These are phyloP conservation scores for Penicillium chermesinum DNA, from an alignment of 495 filamentous ascomycete species.

Conservation along the genomic window DNA sequence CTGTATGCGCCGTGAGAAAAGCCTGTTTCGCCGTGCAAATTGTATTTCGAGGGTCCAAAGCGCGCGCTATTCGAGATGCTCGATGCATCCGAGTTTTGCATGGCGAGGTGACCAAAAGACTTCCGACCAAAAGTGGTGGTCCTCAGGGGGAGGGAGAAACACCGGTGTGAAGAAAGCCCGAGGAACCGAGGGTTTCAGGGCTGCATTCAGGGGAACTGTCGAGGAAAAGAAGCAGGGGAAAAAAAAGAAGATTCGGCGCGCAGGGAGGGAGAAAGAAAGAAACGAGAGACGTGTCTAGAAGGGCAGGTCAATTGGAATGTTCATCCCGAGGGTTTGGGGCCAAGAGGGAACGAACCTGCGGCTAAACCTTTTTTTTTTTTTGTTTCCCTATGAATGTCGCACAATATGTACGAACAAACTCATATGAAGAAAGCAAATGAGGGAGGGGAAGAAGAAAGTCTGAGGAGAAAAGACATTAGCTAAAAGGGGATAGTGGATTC, in stretches of 20 bases:
- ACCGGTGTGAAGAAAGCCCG: not conserved
- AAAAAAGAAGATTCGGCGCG: conserved; percentile 3
- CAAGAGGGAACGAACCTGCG: conserved; percentile 14
- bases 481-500: conserved; percentile 23
- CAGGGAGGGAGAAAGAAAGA: not conserved
- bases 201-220: conserved; percentile 12
- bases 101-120: conserved; percentile 49
- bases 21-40: conserved; percentile 65
- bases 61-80: conserved; percentile 50
- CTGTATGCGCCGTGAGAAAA: conserved; percentile 89
- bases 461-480: conserved; percentile 23
- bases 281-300: conserved; percentile 25
- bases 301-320: conserved; percentile 34
- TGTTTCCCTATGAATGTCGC: conserved; percentile 25
- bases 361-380: conserved; percentile 19
- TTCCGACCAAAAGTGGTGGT: not conserved
- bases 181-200: not conserved
- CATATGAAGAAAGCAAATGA: not conserved
- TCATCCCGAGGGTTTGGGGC: conserved; percentile 11
- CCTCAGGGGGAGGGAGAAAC: not conserved
- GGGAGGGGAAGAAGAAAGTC: conserved; percentile 13
- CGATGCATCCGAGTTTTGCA: conserved; percentile 73
- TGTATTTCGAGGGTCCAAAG: conserved; percentile 55
- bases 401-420: conserved; percentile 19
- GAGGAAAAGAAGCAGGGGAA: conserved; percentile 4